Base-by-base conservation (phyloP, 305 asterid genomes). In the Plantago coronopus region DNA sequence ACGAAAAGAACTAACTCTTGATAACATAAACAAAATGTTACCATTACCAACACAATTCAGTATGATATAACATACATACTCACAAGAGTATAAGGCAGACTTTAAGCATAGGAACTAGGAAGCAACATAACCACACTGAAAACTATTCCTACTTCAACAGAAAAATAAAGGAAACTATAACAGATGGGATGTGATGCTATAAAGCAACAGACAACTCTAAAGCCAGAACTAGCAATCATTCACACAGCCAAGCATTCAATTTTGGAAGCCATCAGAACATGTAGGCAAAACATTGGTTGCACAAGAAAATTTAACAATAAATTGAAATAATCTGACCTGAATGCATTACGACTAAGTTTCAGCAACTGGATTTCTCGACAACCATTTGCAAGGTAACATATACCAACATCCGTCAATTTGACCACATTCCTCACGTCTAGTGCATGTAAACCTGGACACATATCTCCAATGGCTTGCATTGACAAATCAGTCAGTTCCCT, bases 331-430 rank as follows among this genome's bases (percentile, higher is more conserved):
- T n/a, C 27, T 4, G 42, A 71, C 95, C 98, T 88, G 83, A 91
- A 91, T 62, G 63, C 49, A 74, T 78, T 86, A 64, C 87, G 88
- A 58, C 88, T 62, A 45, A 88, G 55, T 68, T 77, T 91, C 67
- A 91, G 83, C 50, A 53, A 67, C 58, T 79, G 82, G 73, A 91
- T 69, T 54, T 76, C 78, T 68, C 57, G 78, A 67, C 96, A 88
- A 65, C 98, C 95, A 81, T 83, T 88, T 50, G 96, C 94, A 69
- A 88, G 94, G 68, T 78, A 79, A 37, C 82, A 94, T 18, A 91
- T 34, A 62, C 96, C 86, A 66, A 76, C 57, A 76, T 91, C 98
- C 21, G 96, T 86, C 84, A 91, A 76, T 62, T 77, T 84, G 74
- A 54, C 17, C 79, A 91, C 65, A 65, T 84, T 83, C 5, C 75